phyloP scores from a whole-genome alignment of 164 flowering plant genomes.

The Chloranthus sessilifolius region DNA sequence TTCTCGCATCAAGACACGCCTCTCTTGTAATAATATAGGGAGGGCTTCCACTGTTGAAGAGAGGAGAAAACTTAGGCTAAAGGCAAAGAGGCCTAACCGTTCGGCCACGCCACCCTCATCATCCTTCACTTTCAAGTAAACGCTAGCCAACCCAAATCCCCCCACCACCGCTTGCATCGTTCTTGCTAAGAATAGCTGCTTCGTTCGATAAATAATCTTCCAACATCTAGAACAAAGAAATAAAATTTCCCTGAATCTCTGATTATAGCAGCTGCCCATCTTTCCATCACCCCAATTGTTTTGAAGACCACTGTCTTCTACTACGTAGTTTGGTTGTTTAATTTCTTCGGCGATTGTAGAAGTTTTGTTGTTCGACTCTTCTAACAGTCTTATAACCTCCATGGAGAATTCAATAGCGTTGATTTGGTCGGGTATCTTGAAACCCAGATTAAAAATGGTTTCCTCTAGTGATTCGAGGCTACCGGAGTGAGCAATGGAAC shows the following conservation, averaged over 20 bases:
- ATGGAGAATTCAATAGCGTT: constrained; percentile 76
- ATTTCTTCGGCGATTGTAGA: not conserved
- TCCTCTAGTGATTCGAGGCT: constrained; percentile 61
- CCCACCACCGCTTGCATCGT: constrained; percentile 89
- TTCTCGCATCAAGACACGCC: constrained; percentile 80
- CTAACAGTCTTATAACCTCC: constrained; percentile 57
- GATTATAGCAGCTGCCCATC: constrained; percentile 1
- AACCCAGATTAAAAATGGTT: constrained; percentile 44
- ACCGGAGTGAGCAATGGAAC: constrained; percentile 66
- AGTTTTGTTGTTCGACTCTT: constrained; percentile 23
- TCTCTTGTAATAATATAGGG: constrained; percentile 87
- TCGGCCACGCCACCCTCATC: constrained; percentile 71
- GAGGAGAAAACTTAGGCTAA: constrained; percentile 85
- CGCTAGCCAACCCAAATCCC: constrained; percentile 80
- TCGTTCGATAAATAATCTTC: constrained; percentile 83
- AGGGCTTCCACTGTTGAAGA: constrained; percentile 94
- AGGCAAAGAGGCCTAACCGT: constrained; percentile 83
- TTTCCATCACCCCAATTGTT: not conserved
- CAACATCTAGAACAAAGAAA: constrained; percentile 64
- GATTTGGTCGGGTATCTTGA: constrained; percentile 55
- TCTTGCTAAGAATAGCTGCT: constrained; percentile 80
- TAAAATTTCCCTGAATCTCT: constrained; percentile 41
- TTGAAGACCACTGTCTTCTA: constrained; percentile 10
- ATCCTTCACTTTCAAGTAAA: constrained; percentile 49
- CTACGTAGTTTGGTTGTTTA: constrained; percentile 15